These are phyloP conservation scores for Cryptosporidium viatorum DNA, from an alignment of 169 alveolate species.

Conservation along the genomic window DNA sequence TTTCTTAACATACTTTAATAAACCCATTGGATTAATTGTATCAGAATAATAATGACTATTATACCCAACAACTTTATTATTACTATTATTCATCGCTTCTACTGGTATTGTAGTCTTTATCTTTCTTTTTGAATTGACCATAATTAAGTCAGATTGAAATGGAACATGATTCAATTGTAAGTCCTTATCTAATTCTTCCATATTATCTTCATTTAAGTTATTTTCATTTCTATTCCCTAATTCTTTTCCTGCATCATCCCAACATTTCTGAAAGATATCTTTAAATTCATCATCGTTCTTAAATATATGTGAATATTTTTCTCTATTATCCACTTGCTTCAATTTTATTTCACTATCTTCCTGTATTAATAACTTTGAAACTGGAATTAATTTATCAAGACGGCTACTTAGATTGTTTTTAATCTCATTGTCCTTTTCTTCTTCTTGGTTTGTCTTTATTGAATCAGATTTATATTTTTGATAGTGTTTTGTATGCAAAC, in stretches of 20 bases:
- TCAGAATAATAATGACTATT: neutral
- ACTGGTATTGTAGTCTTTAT: slow-evolving; percentile 59
- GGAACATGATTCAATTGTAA: slow-evolving; percentile 26
- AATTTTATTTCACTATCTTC: slow-evolving; percentile 1
- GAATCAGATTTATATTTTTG: neutral
- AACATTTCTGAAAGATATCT: slow-evolving; percentile 13
- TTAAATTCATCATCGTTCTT: slow-evolving; percentile 32
- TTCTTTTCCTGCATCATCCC: slow-evolving; percentile 57
- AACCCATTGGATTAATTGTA: slow-evolving; percentile 38
- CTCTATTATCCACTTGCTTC: neutral
- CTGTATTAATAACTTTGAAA: neutral
- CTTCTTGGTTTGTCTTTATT: neutral
- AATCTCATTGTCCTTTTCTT: neutral
- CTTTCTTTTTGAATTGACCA: slow-evolving; percentile 9
- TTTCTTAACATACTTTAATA: slow-evolving; percentile 10
- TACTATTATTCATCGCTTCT: neutral
- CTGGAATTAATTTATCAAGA: slow-evolving; percentile 8
- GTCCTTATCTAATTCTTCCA: neutral
- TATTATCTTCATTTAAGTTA: neutral
- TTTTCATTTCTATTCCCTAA: neutral
- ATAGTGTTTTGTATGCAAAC: neutral
- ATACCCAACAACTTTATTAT: neutral
- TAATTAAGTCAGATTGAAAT: slow-evolving; percentile 44
- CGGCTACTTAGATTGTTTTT: neutral
- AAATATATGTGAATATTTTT: slow-evolving; percentile 10